These are phyloP conservation scores for Senecio squalidus DNA, from an alignment of 140 eudicot species.

Conservation along the genomic window DNA sequence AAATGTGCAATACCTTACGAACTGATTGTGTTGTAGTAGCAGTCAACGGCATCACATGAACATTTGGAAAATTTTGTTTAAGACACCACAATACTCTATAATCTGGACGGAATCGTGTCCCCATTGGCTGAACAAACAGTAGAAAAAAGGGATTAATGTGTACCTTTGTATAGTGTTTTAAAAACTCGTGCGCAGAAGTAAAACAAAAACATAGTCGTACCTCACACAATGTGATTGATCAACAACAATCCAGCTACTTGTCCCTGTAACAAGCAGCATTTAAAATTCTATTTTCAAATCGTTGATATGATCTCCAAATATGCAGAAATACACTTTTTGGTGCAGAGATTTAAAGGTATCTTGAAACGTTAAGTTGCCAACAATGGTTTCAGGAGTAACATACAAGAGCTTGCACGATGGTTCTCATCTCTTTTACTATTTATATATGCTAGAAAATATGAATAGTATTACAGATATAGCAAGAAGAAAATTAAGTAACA, in stretches of 20 bases:
- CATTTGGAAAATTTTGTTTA: constrained; percentile 81
- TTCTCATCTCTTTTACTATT: constrained; percentile 81
- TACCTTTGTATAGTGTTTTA: not conserved
- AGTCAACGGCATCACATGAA: constrained; percentile 93
- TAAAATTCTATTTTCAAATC: constrained; percentile 10
- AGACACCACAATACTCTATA: constrained; percentile 86
- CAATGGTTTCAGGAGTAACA: constrained; percentile 98
- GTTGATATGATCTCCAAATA: not conserved
- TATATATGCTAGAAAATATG: too few relatives aligned
- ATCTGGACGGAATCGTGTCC: constrained; percentile 99
- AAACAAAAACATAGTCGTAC: constrained; percentile 28
- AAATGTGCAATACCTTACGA: constrained; percentile 53
- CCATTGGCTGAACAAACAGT: constrained; percentile 71
- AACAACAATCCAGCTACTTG: constrained; percentile 87
- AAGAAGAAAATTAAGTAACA: too few relatives aligned
- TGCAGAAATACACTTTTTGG: constrained; percentile 43
- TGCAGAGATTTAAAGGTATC: constrained; percentile 62
- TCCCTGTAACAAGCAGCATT: constrained; percentile 43
- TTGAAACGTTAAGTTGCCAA: constrained; percentile 85
- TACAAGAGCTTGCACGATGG: constrained; percentile 97
- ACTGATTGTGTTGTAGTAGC: constrained; percentile 91
- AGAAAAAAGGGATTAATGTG: not conserved
- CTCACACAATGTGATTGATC: constrained; percentile 99
- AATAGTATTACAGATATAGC: too few relatives aligned
- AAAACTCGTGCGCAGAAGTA: not conserved